Conservation (phyloP, 2,329 filamentous ascomycete species). For the Aspergillus sp. region DNA sequence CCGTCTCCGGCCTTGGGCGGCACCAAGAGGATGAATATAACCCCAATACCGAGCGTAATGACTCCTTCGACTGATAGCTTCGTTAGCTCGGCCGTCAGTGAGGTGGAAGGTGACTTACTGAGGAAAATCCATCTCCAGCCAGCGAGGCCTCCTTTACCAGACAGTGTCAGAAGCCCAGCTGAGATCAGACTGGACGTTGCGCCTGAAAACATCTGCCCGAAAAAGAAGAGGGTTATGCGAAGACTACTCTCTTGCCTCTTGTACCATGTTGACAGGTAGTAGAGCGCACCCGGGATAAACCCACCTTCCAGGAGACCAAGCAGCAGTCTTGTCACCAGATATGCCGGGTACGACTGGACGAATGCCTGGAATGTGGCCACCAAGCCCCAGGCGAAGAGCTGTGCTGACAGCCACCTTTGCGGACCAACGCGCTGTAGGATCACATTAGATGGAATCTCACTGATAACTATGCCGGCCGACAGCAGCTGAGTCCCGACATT, state of each 20-base stretch:
- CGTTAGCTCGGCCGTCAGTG: background rate
- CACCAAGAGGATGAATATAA: constrained; percentile 43
- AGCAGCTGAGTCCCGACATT: constrained; percentile 57
- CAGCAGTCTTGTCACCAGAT: constrained; percentile 52
- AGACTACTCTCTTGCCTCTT: constrained; percentile 54
- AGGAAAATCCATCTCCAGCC: constrained; percentile 62
- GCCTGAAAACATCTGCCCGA: constrained; percentile 55
- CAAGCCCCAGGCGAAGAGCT: constrained; percentile 55
- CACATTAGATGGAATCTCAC: constrained; percentile 53
- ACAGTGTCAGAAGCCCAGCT: constrained; percentile 49
- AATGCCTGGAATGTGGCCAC: constrained; percentile 59
- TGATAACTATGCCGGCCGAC: constrained; percentile 52
- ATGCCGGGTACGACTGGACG: constrained; percentile 49
- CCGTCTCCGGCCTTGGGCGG: constrained; percentile 40
- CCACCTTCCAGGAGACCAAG: constrained; percentile 57
- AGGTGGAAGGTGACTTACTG: constrained; percentile 17
- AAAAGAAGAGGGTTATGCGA: constrained; percentile 56
- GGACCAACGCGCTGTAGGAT: constrained; percentile 55
- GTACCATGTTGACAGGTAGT: constrained; percentile 56
- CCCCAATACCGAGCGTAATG: constrained; percentile 50
- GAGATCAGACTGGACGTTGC: constrained; percentile 42
- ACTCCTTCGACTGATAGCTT: constrained; percentile 47
- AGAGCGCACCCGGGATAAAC: constrained; percentile 54
- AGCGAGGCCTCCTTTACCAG: constrained; percentile 47
- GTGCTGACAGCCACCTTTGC: constrained; percentile 54